Percentiles rank a stretch among this genome's conserved stretches.
These are phyloP conservation scores for Xylariaceae sp. DNA, from an alignment of 2,329 filamentous ascomycete species.

Conservation along the genomic window DNA sequence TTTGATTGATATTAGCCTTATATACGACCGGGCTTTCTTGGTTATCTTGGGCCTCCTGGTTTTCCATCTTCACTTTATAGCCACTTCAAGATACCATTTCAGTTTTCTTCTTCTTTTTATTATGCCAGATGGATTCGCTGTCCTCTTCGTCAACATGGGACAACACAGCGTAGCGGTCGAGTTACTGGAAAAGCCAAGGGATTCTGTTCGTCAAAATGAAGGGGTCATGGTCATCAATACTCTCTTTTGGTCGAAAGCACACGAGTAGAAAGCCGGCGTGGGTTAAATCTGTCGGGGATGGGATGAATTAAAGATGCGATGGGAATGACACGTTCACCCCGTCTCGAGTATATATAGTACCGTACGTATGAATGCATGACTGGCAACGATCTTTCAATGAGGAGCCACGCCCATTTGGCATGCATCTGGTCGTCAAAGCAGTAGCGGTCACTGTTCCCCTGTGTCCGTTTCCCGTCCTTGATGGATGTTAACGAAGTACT, in stretches of 20 bases:
- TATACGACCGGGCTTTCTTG: not conserved
- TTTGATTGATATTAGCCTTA: conserved; percentile 1
- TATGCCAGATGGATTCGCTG: conserved; percentile 13
- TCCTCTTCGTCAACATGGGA: conserved; percentile 9
- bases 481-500: not conserved
- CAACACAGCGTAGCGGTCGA: conserved; percentile 21
- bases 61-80: conserved; percentile 18
- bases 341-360: conserved; percentile 2
- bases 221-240: conserved; percentile 10
- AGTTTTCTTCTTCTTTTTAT: conserved; percentile 18
- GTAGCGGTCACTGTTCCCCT: not conserved
- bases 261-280: not conserved
- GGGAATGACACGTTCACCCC: conserved; percentile 1
- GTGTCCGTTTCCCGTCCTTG: not conserved
- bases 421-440: not conserved
- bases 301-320: conserved; percentile 1
- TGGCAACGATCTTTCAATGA: conserved; percentile 4
- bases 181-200: conserved; percentile 16
- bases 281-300: not conserved
- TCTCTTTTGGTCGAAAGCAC: not conserved
- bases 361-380: conserved; percentile 19
- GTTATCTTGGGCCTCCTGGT: not conserved
- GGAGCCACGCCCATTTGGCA: not conserved
- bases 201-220: conserved; percentile 6
- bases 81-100: conserved; percentile 30